A percentile compares a stretch with the other conserved stretches of the same genome.
phyloP scores from a whole-genome alignment of 768 basidiomycete genomes.

The Amanita muscaria region DNA sequence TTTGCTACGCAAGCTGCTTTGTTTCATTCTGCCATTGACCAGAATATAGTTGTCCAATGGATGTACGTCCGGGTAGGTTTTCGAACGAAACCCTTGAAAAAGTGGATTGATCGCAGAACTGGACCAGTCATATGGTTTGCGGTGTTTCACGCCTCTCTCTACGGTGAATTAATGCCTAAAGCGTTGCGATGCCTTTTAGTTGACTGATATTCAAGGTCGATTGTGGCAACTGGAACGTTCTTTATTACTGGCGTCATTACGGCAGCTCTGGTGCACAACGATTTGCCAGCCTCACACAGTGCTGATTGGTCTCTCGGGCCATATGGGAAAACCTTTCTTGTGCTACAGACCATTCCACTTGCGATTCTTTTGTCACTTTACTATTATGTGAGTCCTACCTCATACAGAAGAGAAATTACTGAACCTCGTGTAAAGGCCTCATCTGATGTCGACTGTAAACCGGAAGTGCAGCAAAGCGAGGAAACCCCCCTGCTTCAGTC shows the following conservation, averaged over 20 bases:
- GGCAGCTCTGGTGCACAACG: constrained; percentile 28
- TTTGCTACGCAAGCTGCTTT: constrained; percentile 14
- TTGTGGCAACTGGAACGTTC: constrained; percentile 47
- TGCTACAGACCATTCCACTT: constrained; percentile 32
- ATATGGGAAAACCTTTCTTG: constrained; percentile 27
- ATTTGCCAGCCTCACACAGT: constrained; percentile 21
- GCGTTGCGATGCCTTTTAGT: constrained; percentile 9
- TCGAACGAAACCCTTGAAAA: background rate
- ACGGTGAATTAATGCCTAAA: constrained; percentile 28
- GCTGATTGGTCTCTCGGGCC: constrained; percentile 34
- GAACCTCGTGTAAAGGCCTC: constrained; percentile 7
- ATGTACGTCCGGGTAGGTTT: constrained; percentile 52
- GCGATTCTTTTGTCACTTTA: constrained; percentile 21
- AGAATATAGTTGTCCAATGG: constrained; percentile 43
- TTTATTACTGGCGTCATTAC: constrained; percentile 40
- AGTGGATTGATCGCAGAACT: no score
- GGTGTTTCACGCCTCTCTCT: constrained; percentile 48
- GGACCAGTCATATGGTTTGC: constrained; percentile 51
- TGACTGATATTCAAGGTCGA: constrained; percentile 30
- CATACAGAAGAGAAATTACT: background rate
- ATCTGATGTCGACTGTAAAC: constrained; percentile 5
- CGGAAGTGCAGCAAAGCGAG: constrained; percentile 10
- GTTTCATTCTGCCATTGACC: constrained; percentile 8
- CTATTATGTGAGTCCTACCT: constrained; percentile 20
- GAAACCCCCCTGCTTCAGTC: background rate